Percentiles rank a stretch among this genome's conserved stretches.
Evolutionary conservation across 495 filamentous ascomycete genomes (phyloP).

Genomic region (Trichoderma reesei): DNA sequence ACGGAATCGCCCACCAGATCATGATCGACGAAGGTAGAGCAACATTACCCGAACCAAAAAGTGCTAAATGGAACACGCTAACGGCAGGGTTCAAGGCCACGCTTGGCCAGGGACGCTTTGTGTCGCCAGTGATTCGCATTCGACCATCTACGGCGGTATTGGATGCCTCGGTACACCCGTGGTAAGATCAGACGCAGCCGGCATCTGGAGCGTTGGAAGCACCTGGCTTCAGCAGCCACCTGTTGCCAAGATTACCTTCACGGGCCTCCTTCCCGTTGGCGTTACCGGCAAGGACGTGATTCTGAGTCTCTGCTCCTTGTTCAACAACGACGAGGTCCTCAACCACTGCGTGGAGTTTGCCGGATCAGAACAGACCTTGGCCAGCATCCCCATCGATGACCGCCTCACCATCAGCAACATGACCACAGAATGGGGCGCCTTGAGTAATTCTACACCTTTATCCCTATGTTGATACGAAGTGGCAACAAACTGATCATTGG

Average conservation of each 20-base stretch:
- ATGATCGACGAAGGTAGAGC: conserved; percentile 60
- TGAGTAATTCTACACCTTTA: conserved; percentile 20
- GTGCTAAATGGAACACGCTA: too few species aligned
- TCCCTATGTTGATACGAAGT: conserved; percentile 31
- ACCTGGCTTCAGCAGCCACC: conserved; percentile 79
- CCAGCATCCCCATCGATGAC: conserved; percentile 64
- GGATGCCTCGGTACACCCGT: conserved; percentile 61
- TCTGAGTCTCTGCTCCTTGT: conserved; percentile 76
- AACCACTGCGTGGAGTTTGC: conserved; percentile 92
- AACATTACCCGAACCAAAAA: too few species aligned
- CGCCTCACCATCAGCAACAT: conserved; percentile 86
- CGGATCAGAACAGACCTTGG: conserved; percentile 68
- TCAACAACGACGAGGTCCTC: conserved; percentile 81
- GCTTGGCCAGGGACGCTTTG: conserved; percentile 57
- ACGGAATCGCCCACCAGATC: conserved; percentile 83
- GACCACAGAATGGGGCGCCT: conserved; percentile 91
- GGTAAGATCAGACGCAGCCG: conserved; percentile 71
- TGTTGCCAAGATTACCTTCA: conserved; percentile 70
- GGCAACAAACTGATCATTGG: background rate
- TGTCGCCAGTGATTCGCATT: conserved; percentile 69
- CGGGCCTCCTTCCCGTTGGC: conserved; percentile 61
- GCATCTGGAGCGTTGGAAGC: conserved; percentile 68
- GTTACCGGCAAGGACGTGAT: conserved; percentile 97
- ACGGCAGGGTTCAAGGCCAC: conserved; percentile 35
- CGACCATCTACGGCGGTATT: conserved; percentile 73